Percentiles rank a stretch among this genome's conserved stretches.
phyloP scores from a whole-genome alignment of 2,329 filamentous ascomycete species.

The Triangularia setosa region DNA sequence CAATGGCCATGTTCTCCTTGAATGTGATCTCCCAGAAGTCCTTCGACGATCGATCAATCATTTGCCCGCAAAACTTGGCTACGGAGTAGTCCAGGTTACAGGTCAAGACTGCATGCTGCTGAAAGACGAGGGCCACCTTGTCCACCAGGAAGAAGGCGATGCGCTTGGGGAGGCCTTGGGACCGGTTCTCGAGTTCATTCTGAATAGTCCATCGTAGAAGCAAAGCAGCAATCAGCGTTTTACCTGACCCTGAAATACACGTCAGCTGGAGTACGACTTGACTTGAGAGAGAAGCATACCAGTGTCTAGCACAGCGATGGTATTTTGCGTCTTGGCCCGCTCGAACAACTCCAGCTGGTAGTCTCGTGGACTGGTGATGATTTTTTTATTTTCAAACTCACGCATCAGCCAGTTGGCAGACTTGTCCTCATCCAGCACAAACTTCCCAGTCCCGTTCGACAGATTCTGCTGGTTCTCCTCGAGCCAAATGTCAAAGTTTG shows the following conservation, averaged over 20 bases:
- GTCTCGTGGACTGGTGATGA: constrained; percentile 76
- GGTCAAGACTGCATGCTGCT: constrained; percentile 78
- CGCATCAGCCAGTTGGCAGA: constrained; percentile 34
- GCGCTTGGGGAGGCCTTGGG: constrained; percentile 54
- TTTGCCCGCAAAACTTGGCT: constrained; percentile 70
- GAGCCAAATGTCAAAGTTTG: constrained; percentile 45
- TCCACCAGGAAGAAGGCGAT: constrained; percentile 87
- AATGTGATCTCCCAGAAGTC: constrained; percentile 52
- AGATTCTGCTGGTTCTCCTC: constrained; percentile 36
- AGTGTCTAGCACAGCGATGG: constrained; percentile 92
- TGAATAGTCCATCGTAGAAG: constrained; percentile 74
- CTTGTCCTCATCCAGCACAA: constrained; percentile 27
- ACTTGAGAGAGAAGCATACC: constrained; percentile 40
- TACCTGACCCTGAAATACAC: constrained; percentile 71
- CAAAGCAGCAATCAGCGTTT: constrained; percentile 91
- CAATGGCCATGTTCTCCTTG: constrained; percentile 71
- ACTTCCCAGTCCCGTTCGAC: constrained; percentile 30
- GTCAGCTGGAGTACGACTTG: constrained; percentile 10
- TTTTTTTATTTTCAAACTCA: constrained; percentile 42
- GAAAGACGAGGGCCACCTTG: constrained; percentile 84
- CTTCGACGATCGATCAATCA: constrained; percentile 40
- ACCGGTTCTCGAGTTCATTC: constrained; percentile 69
- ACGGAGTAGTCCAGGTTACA: constrained; percentile 76
- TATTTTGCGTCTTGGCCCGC: constrained; percentile 76
- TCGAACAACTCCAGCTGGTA: constrained; percentile 94